These are phyloP conservation scores for Pouteria glomerata DNA, from an alignment of 148 eudicot genomes.

Conservation along the genomic window DNA sequence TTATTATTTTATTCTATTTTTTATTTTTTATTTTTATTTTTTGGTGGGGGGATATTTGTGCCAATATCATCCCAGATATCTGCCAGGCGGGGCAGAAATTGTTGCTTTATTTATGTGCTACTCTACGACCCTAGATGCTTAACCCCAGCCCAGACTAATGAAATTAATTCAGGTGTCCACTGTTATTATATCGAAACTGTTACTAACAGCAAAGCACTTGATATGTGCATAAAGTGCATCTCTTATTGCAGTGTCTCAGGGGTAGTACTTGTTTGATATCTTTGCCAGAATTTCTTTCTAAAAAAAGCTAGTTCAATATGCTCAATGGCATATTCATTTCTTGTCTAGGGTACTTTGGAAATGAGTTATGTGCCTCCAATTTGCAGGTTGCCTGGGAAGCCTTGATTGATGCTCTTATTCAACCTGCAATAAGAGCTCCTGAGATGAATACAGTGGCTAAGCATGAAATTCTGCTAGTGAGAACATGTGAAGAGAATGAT, in stretches of 20 bases:
- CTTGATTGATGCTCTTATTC: slow-evolving; percentile 70
- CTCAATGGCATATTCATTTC: neutral
- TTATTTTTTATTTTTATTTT: too few relatives aligned
- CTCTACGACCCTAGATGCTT: neutral
- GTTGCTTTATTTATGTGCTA: neutral
- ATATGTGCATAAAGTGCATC: neutral
- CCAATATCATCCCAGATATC: too few relatives aligned
- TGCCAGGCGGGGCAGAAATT: neutral
- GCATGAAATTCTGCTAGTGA: slow-evolving; percentile 18
- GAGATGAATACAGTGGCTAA: slow-evolving; percentile 6
- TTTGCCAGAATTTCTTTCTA: neutral
- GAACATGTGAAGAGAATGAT: slow-evolving; percentile 19
- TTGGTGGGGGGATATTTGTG: too few relatives aligned
- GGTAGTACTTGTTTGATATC: neutral
- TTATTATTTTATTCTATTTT: too few relatives aligned
- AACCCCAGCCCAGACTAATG: neutral
- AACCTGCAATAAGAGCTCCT: slow-evolving; percentile 26
- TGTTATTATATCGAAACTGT: neutral
- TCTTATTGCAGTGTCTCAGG: neutral
- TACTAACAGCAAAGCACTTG: neutral
- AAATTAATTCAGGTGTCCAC: neutral
- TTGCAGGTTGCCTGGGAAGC: slow-evolving; percentile 95
- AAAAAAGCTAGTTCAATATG: neutral
- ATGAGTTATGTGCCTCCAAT: neutral
- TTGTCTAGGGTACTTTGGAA: neutral